Evolutionary conservation across 1,284 basidiomycete genomes (phyloP).

Genomic region (Melampsora occidentalis): DNA sequence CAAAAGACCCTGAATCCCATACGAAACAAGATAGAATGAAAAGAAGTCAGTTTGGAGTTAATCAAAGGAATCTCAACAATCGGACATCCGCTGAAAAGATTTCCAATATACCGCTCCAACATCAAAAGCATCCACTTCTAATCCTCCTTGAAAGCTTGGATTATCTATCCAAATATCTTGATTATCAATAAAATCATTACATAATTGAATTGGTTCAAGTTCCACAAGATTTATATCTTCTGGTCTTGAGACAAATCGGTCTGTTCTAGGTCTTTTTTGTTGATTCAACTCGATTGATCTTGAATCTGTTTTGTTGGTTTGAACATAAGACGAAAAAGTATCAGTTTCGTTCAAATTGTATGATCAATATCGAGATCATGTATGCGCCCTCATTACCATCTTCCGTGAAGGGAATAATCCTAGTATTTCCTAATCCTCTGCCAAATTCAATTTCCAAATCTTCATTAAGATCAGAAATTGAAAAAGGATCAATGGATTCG

Average conservation of each 20-base stretch:
- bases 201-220: not conserved
- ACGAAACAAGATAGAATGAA: not conserved
- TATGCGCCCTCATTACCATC: not conserved
- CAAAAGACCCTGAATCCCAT: not conserved
- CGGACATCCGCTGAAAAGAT: not conserved
- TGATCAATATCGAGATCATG: not conserved
- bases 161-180: constrained; percentile 5
- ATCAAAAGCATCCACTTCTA: constrained; percentile 26
- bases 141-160: constrained; percentile 1
- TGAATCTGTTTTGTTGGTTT: not conserved
- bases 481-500: constrained; percentile 39
- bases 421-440: constrained; percentile 22
- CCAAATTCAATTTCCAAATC: constrained; percentile 5
- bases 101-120: not conserved
- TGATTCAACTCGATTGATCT: not conserved
- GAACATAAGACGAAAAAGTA: not conserved
- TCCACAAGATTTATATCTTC: constrained; percentile 32
- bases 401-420: not conserved
- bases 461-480: constrained; percentile 20
- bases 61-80: not conserved
- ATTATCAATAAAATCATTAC: not conserved
- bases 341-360: not conserved
- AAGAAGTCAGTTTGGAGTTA: not conserved
- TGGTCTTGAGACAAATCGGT: constrained; percentile 39
- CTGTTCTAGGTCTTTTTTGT: not conserved